Evolutionary conservation across 139 green algal species (phyloP).

Genomic region (Chlamydomonas schloesseri): DNA sequence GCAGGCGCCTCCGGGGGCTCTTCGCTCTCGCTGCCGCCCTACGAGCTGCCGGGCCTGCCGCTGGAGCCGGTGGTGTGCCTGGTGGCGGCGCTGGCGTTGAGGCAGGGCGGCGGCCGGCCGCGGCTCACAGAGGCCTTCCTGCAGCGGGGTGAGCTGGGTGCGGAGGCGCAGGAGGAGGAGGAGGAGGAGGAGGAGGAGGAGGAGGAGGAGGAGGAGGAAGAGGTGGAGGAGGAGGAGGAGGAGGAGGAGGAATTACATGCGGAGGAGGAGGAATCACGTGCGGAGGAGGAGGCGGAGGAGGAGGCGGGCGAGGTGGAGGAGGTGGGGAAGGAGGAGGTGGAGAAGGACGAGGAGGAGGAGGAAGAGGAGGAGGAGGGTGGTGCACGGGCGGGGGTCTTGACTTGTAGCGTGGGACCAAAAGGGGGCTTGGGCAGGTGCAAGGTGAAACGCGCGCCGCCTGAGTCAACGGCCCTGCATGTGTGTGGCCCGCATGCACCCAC

Average conservation of each 20-base stretch:
- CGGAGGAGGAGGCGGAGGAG: background rate
- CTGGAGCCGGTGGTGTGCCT: conserved; percentile 40
- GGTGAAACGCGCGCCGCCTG: too few relatives aligned
- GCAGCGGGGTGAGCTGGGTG: background rate
- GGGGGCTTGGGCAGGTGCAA: too few relatives aligned
- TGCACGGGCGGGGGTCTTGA: too few relatives aligned
- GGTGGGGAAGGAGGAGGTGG: background rate
- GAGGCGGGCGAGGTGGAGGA: too few relatives aligned
- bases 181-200: too few relatives aligned
- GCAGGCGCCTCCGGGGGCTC: too few relatives aligned
- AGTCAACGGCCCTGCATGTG: too few relatives aligned
- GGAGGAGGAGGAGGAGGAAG: background rate
- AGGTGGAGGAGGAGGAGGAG: too few relatives aligned
- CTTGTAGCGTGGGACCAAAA: too few relatives aligned
- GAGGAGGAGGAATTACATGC: background rate
- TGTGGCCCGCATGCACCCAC: too few relatives aligned
- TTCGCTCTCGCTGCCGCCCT: conserved; percentile 9
- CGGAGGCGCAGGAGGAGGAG: background rate
- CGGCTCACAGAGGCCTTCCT: background rate
- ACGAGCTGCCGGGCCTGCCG: background rate
- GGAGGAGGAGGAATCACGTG: background rate
- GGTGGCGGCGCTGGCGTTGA: conserved; percentile 3
- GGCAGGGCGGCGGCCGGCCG: background rate
- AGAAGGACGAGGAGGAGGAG: background rate
- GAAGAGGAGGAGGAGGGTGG: too few relatives aligned